Conservation (phyloP, 1,284 basidiomycete species). For the Paramarasmius palmivorus region DNA sequence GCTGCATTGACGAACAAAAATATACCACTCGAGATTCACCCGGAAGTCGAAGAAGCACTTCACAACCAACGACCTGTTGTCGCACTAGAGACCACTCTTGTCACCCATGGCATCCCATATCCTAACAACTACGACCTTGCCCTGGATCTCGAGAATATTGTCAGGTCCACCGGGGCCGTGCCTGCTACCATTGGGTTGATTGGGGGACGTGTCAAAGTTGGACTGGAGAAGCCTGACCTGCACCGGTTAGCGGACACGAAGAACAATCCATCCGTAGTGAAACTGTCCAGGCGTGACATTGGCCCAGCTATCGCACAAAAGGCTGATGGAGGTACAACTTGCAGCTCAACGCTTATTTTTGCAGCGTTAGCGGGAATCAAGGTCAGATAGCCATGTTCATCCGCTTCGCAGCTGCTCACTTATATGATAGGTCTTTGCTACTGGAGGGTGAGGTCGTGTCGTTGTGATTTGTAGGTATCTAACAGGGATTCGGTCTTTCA, state of each 20-base stretch:
- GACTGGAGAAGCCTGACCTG: conserved; percentile 69
- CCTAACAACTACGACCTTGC: conserved; percentile 81
- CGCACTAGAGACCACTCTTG: conserved; percentile 85
- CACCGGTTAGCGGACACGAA: conserved; percentile 68
- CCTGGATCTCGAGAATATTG: conserved; percentile 72
- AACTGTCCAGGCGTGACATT: conserved; percentile 89
- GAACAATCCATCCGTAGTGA: conserved; percentile 50
- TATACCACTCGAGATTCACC: conserved; percentile 66
- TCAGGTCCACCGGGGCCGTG: conserved; percentile 75
- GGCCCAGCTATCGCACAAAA: conserved; percentile 71
- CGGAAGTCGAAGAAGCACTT: conserved; percentile 81
- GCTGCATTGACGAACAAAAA: conserved; percentile 6
- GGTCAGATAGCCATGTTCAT: conserved; percentile 33
- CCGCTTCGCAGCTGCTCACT: background rate
- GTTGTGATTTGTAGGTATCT: background rate
- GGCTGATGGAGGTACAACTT: conserved; percentile 83
- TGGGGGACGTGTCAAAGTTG: conserved; percentile 84
- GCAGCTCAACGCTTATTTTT: conserved; percentile 85
- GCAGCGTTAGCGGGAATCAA: conserved; percentile 84
- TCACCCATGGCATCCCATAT: conserved; percentile 89
- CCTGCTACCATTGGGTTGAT: conserved; percentile 94
- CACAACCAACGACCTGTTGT: conserved; percentile 59
- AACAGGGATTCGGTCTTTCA: conserved; percentile 25
- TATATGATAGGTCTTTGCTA: conserved; percentile 67
- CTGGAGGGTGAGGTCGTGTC: conserved; percentile 62